Conservation (phyloP, 2,329 filamentous ascomycete genomes). For the Triangularia verruculosa region DNA sequence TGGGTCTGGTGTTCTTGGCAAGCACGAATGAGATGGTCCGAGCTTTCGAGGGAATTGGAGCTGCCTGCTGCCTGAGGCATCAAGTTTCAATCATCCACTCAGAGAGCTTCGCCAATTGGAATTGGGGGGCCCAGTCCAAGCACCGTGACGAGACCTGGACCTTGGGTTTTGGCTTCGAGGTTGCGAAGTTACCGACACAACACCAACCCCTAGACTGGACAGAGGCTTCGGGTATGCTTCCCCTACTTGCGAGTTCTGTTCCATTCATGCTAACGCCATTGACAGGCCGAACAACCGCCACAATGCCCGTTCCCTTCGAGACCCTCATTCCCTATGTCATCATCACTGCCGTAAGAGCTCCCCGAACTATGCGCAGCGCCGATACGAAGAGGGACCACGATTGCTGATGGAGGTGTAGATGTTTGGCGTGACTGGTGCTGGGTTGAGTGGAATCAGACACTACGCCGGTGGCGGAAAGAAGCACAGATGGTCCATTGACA, state of each 20-base stretch:
- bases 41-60: not conserved
- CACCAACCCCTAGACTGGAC: constrained; percentile 11
- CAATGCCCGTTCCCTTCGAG: constrained; percentile 64
- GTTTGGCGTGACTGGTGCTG: constrained; percentile 60
- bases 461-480: constrained; percentile 61
- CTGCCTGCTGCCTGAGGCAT: not conserved
- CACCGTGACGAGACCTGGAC: constrained; percentile 9
- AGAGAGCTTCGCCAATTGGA: constrained; percentile 8
- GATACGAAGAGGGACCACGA: not conserved
- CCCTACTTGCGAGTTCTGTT: not conserved
- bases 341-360: constrained; percentile 53
- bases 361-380: constrained; percentile 12
- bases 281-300: constrained; percentile 28
- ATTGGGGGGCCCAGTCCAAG: constrained; percentile 1
- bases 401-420: constrained; percentile 44
- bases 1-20: not conserved
- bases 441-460: constrained; percentile 54
- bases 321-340: constrained; percentile 63
- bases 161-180: constrained; percentile 13
- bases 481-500: constrained; percentile 57
- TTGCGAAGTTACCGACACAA: constrained; percentile 12
- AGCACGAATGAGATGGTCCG: not conserved
- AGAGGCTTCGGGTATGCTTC: constrained; percentile 24
- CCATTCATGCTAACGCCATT: constrained; percentile 18
- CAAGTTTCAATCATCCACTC: not conserved